Conservation (phyloP, 2,329 filamentous ascomycete genomes). For the Ophiostoma himal-ulmi region DNA sequence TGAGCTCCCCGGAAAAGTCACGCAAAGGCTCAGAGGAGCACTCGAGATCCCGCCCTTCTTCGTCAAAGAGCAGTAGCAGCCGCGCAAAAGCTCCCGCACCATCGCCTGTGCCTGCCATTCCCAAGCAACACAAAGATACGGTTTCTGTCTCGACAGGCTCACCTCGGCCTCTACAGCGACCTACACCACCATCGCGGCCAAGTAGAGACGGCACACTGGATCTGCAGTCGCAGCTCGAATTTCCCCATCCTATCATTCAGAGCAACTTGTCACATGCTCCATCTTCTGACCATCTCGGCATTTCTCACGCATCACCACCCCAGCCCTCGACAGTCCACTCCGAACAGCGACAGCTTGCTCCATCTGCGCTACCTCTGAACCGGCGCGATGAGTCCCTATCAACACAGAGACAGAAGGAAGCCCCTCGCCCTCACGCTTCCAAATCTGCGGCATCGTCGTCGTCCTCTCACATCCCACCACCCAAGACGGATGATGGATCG, state of each 20-base stretch:
- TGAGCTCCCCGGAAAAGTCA: constrained; percentile 38
- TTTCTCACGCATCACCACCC: constrained; percentile 25
- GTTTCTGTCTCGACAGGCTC: constrained; percentile 22
- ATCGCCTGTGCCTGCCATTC: constrained; percentile 17
- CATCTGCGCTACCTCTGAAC: not conserved
- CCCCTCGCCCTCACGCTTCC: not conserved
- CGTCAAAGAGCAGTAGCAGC: constrained; percentile 6
- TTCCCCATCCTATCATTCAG: constrained; percentile 52
- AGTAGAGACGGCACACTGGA: constrained; percentile 63
- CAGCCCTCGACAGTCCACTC: constrained; percentile 15
- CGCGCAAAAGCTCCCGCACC: constrained; percentile 26
- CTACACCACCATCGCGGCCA: constrained; percentile 52
- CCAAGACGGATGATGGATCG: not conserved
- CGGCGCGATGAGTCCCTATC: not conserved
- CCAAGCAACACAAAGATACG: not conserved
- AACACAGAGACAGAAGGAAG: not conserved
- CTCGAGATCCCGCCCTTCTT: not conserved
- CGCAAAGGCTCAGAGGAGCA: not conserved
- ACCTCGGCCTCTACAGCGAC: constrained; percentile 28
- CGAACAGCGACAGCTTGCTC: not conserved
- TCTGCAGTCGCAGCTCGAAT: constrained; percentile 47
- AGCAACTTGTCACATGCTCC: constrained; percentile 53
- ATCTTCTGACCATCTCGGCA: constrained; percentile 46
- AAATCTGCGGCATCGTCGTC: not conserved
- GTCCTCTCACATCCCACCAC: not conserved